Evolutionary conservation across 371 early-diverging fungal genomes (phyloP).

Genomic region (Mortierella sp.): DNA sequence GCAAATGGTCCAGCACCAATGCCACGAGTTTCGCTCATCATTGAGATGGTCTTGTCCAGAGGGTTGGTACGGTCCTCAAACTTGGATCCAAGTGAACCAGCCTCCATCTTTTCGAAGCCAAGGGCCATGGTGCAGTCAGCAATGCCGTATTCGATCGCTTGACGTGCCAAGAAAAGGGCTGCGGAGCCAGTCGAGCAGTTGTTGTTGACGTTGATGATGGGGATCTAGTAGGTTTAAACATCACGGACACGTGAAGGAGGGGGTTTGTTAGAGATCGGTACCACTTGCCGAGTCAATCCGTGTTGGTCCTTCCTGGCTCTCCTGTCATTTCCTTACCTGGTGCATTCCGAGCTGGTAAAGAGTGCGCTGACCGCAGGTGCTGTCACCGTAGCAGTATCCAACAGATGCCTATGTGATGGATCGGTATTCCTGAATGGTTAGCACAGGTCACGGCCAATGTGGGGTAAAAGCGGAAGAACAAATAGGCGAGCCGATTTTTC

Average conservation of each 20-base stretch:
- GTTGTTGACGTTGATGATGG: slow-evolving; percentile 81
- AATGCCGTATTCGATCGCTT: slow-evolving; percentile 70
- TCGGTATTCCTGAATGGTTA: too few relatives aligned
- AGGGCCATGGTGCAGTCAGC: slow-evolving; percentile 82
- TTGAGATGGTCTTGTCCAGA: slow-evolving; percentile 64
- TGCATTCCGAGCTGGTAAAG: slow-evolving; percentile 78
- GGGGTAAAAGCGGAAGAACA: slow-evolving; percentile 12
- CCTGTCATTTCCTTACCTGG: slow-evolving; percentile 53
- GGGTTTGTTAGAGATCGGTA: too few relatives aligned
- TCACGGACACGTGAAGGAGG: too few relatives aligned
- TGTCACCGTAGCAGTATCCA: slow-evolving; percentile 76
- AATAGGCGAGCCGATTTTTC: slow-evolving; percentile 18
- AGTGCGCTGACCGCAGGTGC: slow-evolving; percentile 79
- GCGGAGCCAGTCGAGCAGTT: slow-evolving; percentile 85
- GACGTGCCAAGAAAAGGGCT: slow-evolving; percentile 78
- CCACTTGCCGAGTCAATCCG: neutral
- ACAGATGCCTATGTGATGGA: slow-evolving; percentile 56
- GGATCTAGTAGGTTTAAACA: slow-evolving; percentile 40
- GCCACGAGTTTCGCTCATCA: slow-evolving; percentile 70
- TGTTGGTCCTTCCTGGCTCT: neutral
- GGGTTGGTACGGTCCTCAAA: slow-evolving; percentile 77
- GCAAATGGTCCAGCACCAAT: slow-evolving; percentile 72
- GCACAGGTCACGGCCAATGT: neutral
- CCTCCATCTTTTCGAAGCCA: slow-evolving; percentile 84
- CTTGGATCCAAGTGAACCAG: slow-evolving; percentile 66